These are phyloP conservation scores for Pilaira anomala DNA, from an alignment of 192 early-diverging fungal genomes.

Conservation along the genomic window DNA sequence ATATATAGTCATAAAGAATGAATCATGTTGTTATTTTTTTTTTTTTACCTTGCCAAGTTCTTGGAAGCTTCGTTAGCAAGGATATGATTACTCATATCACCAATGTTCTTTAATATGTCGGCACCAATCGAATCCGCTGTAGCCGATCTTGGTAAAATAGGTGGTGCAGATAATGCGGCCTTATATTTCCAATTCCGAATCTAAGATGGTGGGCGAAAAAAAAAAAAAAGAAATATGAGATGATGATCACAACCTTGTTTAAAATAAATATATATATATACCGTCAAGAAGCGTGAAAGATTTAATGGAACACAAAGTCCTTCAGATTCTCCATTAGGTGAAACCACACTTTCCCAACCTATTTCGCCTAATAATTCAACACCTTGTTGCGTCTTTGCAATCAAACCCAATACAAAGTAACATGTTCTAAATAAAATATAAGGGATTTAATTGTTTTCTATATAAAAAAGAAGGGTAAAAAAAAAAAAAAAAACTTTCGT, in stretches of 20 bases:
- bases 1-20: not conserved
- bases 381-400: constrained; percentile 66
- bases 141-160: constrained; percentile 34
- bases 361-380: constrained; percentile 65
- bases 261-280: constrained; percentile 32
- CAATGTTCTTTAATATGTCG: constrained; percentile 68
- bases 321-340: constrained; percentile 44
- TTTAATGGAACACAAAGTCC: constrained; percentile 69
- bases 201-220: constrained; percentile 25
- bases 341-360: constrained; percentile 71
- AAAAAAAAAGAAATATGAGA: not conserved
- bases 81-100: constrained; percentile 82
- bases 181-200: constrained; percentile 48
- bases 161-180: constrained; percentile 41
- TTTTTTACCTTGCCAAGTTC: constrained; percentile 55
- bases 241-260: not conserved
- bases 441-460: not conserved
- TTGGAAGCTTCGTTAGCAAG: constrained; percentile 75
- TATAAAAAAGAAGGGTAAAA: too few species aligned
- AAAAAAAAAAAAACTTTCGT: constrained; percentile 1
- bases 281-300: constrained; percentile 56
- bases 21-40: constrained; percentile 3
- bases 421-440: constrained; percentile 52
- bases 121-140: constrained; percentile 25
- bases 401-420: constrained; percentile 69